Conservation (phyloP, 345 rosid species). For the Citrus trifoliata region DNA sequence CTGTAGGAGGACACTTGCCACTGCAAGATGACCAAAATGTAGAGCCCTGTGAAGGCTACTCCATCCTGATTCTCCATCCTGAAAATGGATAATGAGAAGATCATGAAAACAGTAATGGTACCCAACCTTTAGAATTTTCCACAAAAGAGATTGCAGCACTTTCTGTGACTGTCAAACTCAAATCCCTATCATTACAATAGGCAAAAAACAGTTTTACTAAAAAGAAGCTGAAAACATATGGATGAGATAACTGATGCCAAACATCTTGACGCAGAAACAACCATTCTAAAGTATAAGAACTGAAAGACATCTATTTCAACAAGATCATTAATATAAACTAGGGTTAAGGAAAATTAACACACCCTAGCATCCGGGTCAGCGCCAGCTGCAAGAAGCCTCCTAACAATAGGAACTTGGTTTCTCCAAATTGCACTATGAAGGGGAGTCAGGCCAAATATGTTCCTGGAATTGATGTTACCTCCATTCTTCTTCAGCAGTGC, state of each 20-base stretch:
- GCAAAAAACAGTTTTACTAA: not conserved
- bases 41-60: constrained; percentile 95
- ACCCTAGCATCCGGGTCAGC: constrained; percentile 99
- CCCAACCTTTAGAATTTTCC: not conserved
- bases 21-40: constrained; percentile 98
- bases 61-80: constrained; percentile 99
- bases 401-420: constrained; percentile 84
- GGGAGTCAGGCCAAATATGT: constrained; percentile 74
- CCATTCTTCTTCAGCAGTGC: constrained; percentile 73
- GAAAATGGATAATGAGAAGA: constrained; percentile 18
- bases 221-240: not conserved
- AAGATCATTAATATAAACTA: constrained; percentile 4
- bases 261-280: not conserved
- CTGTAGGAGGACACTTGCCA: constrained; percentile 79
- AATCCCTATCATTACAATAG: not conserved
- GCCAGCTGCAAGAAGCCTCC: constrained; percentile 85
- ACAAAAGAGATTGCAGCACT: not conserved
- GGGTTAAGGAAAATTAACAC: constrained; percentile 28
- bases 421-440: constrained; percentile 94
- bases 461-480: constrained; percentile 71
- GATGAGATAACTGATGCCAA: not conserved
- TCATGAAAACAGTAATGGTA: not conserved
- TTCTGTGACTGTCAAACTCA: not conserved
- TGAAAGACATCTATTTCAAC: not conserved
- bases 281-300: not conserved